Base-by-base conservation (phyloP, 306 rosid genomes). In the Comarum palustre region DNA sequence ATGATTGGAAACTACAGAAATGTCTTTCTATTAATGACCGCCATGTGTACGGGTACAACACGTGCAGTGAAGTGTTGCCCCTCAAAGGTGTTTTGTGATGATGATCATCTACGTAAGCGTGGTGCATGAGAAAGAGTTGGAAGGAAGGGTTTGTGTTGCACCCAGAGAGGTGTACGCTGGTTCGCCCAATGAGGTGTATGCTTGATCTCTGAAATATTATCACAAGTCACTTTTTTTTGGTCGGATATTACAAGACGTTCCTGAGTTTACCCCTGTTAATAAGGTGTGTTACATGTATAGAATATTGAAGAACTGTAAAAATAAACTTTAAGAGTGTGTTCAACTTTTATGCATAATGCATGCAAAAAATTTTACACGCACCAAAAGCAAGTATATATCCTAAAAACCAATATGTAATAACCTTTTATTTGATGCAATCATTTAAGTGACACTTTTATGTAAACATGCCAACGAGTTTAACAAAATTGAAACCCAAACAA, bases 101-200 rank as follows among this genome's bases (percentile, higher is more conserved):
- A 75, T 85, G n/a, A 84, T 63, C 75, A 45, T 63, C 83, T 71
- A 69, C 48, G 66, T 58, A 66, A 39, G 68, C 29, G 31, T 19
- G 76, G 36, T 32, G 19, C 13, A 46, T 46, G 66, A 73, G 77
- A 61, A 63, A 64, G 73, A 74, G 84, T 76, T 15, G 14, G 66
- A 80, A 84, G 82, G 68, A 68, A 84, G 65, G 2, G n/a, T n/a
- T n/a, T n/a, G n/a, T n/a, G n/a, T 41, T 66, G 73, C 6, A 11
- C 27, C 0, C 20, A 64, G 36, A 69, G 43, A 59, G 74, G 51
- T 41, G 20, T 15, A 68, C 79, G 74, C 78, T 78, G 45, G 39
- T 52, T 48, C 41, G 2, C 27, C 54, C 73, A 24, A 29, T 64
- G 13, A 72, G 43, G 50, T 13, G 12, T 64, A 25, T 20, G 34